Evolutionary conservation across 768 basidiomycete genomes (phyloP).

Genomic region (Royoungia palumana): DNA sequence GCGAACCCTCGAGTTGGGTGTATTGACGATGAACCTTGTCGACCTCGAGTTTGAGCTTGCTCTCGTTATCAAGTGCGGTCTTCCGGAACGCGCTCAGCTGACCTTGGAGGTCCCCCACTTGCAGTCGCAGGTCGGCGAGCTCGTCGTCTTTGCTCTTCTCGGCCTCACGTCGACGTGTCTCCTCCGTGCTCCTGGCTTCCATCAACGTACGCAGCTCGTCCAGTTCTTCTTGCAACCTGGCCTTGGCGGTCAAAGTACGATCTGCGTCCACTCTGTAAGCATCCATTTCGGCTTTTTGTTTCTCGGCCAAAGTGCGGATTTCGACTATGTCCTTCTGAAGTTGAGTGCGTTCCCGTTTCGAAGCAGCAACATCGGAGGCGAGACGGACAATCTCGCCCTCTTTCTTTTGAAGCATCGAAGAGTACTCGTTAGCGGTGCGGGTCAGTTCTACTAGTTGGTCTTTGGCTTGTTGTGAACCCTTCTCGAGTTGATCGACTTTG

Average conservation of each 20-base stretch:
- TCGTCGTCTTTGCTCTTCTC: slow-evolving; percentile 88
- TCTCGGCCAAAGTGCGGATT: slow-evolving; percentile 66
- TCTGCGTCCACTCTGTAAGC: slow-evolving; percentile 55
- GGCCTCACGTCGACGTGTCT: slow-evolving; percentile 75
- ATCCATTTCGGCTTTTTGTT: slow-evolving; percentile 57
- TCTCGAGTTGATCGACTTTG: slow-evolving; percentile 60
- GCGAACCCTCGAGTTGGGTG: slow-evolving; percentile 52
- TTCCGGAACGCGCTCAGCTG: slow-evolving; percentile 67
- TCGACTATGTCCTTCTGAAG: slow-evolving; percentile 61
- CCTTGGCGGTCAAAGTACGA: slow-evolving; percentile 42
- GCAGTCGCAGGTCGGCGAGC: slow-evolving; percentile 63
- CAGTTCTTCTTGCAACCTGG: slow-evolving; percentile 74
- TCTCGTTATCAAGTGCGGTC: slow-evolving; percentile 60
- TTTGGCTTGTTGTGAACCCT: slow-evolving; percentile 65
- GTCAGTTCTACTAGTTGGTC: slow-evolving; percentile 75
- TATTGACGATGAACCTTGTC: slow-evolving; percentile 64
- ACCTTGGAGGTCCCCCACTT: slow-evolving; percentile 57
- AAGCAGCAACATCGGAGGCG: slow-evolving; percentile 47
- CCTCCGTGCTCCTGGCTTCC: slow-evolving; percentile 84
- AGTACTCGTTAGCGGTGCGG: slow-evolving; percentile 74
- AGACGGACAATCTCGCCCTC: slow-evolving; percentile 66
- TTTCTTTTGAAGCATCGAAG: slow-evolving; percentile 70
- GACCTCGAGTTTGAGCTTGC: slow-evolving; percentile 71
- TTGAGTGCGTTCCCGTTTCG: slow-evolving; percentile 52
- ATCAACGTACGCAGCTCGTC: slow-evolving; percentile 83